These are phyloP conservation scores for Megacollybia marginata DNA, from an alignment of 768 basidiomycete species.

Conservation along the genomic window DNA sequence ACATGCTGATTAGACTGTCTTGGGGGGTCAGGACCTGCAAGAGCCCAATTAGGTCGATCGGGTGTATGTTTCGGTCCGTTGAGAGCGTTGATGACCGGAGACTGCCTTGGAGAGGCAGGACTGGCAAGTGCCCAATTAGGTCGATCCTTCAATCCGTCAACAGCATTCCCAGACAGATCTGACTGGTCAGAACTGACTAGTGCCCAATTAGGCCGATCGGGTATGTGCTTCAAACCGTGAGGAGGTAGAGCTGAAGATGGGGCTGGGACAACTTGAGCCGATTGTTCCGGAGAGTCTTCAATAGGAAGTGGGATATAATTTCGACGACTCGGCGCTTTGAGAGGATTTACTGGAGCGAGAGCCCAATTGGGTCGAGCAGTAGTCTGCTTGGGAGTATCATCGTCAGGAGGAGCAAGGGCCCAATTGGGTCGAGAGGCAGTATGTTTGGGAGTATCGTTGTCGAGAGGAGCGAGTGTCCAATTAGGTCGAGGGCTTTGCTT, in stretches of 20 bases:
- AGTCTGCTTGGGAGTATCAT: background rate
- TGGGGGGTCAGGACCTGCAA: background rate
- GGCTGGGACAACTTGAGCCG: background rate
- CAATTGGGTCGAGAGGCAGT: conserved; percentile 12
- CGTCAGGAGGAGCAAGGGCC: background rate
- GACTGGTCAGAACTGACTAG: background rate
- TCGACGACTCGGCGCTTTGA: background rate
- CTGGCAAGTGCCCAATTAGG: too few relatives aligned
- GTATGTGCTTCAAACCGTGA: background rate
- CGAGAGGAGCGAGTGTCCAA: background rate
- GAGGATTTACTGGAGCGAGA: conserved; percentile 16
- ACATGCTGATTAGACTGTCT: too few relatives aligned
- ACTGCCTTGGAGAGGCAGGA: background rate
- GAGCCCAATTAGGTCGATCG: background rate
- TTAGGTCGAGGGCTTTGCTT: background rate
- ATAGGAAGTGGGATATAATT: background rate
- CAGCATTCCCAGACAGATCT: too few relatives aligned
- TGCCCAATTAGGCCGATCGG: background rate
- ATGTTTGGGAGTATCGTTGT: conserved; percentile 10
- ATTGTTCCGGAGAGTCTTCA: background rate
- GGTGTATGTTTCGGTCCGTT: background rate
- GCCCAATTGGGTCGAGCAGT: conserved; percentile 25
- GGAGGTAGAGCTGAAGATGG: background rate
- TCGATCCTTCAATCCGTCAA: too few relatives aligned
- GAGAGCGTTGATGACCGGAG: background rate